Evolutionary conservation across 345 rosid species (phyloP).

Genomic region (Boechera stricta): DNA sequence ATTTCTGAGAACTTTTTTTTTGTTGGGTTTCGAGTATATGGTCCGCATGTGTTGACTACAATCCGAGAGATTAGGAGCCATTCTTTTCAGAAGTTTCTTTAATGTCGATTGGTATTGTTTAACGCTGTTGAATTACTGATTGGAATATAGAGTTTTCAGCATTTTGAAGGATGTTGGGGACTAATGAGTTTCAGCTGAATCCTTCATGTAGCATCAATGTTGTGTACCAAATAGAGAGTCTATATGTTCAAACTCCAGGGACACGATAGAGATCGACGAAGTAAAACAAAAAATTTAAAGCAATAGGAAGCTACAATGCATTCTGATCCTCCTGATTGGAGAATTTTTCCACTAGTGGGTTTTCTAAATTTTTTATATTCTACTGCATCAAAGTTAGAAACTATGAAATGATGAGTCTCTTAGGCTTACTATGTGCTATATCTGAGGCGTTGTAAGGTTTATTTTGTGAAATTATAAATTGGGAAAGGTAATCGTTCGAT

Average conservation of each 20-base stretch:
- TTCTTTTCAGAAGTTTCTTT: not conserved
- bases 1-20: not conserved
- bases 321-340: not conserved
- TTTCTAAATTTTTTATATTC: slow-evolving; percentile 6
- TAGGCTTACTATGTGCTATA: not conserved
- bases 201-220: not conserved
- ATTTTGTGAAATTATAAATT: not conserved
- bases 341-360: slow-evolving; percentile 27
- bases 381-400: slow-evolving; percentile 17
- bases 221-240: slow-evolving; percentile 19
- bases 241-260: not conserved
- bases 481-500: not conserved
- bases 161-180: not conserved
- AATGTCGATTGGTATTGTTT: not conserved
- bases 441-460: not conserved
- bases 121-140: not conserved
- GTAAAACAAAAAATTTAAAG: not conserved
- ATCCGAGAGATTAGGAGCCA: slow-evolving; percentile 13
- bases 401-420: slow-evolving; percentile 6
- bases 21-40: not conserved
- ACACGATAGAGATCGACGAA: not conserved
- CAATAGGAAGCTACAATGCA: slow-evolving; percentile 21
- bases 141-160: not conserved
- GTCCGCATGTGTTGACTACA: slow-evolving; percentile 13
- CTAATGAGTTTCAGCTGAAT: slow-evolving; percentile 12